phyloP scores from a whole-genome alignment of 306 rosid species.

The Trifolium dubium region DNA sequence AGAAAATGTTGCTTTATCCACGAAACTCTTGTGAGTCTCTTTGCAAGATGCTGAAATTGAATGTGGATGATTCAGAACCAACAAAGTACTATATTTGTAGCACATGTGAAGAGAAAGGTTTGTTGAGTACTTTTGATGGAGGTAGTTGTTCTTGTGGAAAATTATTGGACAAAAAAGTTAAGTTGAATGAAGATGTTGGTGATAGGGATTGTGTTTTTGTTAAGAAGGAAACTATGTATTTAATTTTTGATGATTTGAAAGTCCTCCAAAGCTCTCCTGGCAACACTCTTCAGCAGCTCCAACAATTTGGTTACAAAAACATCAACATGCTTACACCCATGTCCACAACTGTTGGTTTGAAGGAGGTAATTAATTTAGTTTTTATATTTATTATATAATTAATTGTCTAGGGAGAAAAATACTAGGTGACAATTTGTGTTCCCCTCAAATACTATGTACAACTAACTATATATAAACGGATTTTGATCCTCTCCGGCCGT shows the following conservation, averaged over 20 bases:
- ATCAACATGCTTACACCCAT: slow-evolving; percentile 2
- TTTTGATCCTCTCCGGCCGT: no score
- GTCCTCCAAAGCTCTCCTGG: slow-evolving; percentile 29
- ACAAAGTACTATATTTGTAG: no score
- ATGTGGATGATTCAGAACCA: slow-evolving; percentile 3
- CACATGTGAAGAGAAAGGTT: no score
- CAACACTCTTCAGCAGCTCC: slow-evolving; percentile 7
- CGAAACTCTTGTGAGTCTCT: slow-evolving; percentile 24
- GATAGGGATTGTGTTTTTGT: slow-evolving; percentile 34
- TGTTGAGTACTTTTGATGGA: no score
- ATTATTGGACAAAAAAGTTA: background rate
- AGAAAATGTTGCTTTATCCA: slow-evolving; percentile 42
- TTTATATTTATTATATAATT: no score
- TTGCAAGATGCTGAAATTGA: slow-evolving; percentile 36
- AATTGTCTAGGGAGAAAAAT: no score
- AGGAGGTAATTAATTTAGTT: slow-evolving; percentile 6
- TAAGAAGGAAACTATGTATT: slow-evolving; percentile 11
- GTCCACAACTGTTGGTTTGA: background rate
- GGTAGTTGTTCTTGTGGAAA: no score
- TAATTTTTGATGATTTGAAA: slow-evolving; percentile 37
- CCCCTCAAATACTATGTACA: no score
- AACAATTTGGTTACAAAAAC: slow-evolving; percentile 35
- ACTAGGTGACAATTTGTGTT: no score
- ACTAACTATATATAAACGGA: no score
- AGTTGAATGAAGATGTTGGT: background rate